A percentile compares a stretch with the other conserved stretches of the same genome.
These are phyloP conservation scores for Corniculantispora saksenae DNA, from an alignment of 2,329 filamentous ascomycete species.

Conservation along the genomic window DNA sequence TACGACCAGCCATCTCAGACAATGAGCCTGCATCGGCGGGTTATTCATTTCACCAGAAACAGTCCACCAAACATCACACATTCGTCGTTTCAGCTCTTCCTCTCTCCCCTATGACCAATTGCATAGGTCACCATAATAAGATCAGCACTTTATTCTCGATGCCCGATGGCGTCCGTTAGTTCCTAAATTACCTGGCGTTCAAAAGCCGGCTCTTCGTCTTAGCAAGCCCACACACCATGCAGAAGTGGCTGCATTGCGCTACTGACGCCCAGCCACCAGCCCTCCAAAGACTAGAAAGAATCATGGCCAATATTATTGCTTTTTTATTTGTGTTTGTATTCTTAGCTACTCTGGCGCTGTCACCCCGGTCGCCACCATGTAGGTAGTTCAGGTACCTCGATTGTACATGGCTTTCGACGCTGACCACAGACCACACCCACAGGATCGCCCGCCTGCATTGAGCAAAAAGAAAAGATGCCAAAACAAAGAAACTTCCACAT, in stretches of 20 bases:
- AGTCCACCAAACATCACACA: not conserved
- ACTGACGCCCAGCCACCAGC: not conserved
- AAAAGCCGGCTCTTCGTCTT: not conserved
- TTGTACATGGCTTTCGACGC: not conserved
- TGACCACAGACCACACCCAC: constrained; percentile 37
- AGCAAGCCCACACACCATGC: not conserved
- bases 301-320: not conserved
- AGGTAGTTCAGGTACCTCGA: not conserved
- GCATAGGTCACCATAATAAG: not conserved
- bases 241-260: constrained; percentile 2
- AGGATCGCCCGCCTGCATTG: constrained; percentile 49
- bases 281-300: not conserved
- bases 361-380: not conserved
- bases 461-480: constrained; percentile 43
- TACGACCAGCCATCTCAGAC: not conserved
- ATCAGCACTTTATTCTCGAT: not conserved
- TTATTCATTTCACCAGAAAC: not conserved
- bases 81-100: not conserved
- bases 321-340: not conserved
- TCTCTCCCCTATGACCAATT: not conserved
- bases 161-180: not conserved
- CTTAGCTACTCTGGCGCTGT: not conserved
- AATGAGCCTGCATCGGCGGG: not conserved
- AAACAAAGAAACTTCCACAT: not conserved
- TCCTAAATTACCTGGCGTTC: not conserved